A percentile compares a stretch with the other conserved stretches of the same genome.
Evolutionary conservation across 345 rosid genomes (phyloP).

Genomic region (Moricandia arvensis): DNA sequence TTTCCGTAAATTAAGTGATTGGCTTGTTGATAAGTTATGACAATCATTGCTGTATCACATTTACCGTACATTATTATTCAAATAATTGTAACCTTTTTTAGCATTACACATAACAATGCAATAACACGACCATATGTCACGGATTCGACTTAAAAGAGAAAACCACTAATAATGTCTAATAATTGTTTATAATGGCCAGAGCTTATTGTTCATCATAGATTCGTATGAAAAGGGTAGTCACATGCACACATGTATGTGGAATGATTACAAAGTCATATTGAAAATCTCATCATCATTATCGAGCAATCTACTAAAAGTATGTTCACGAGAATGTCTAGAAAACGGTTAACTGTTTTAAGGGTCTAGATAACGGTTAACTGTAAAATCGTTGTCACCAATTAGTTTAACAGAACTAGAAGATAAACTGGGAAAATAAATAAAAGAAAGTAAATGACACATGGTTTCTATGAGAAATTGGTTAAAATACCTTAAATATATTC

Average conservation of each 20-base stretch:
- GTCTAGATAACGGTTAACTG: background rate
- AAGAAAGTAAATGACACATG: background rate
- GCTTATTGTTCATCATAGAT: slow-evolving; percentile 23
- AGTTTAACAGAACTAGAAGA: background rate
- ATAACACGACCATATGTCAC: slow-evolving; percentile 20
- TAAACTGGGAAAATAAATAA: too few species aligned
- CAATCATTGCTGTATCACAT: slow-evolving; percentile 30
- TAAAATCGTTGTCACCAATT: too few species aligned
- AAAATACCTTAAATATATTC: too few species aligned
- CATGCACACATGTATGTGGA: slow-evolving; percentile 34
- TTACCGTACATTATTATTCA: slow-evolving; percentile 22
- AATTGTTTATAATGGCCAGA: slow-evolving; percentile 27
- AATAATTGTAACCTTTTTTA: slow-evolving; percentile 24
- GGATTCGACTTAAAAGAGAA: slow-evolving; percentile 16
- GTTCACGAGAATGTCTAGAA: background rate
- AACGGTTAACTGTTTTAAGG: slow-evolving; percentile 1
- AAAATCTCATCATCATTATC: slow-evolving; percentile 17
- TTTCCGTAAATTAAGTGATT: slow-evolving; percentile 33
- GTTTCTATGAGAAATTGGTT: background rate
- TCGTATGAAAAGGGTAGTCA: slow-evolving; percentile 32
- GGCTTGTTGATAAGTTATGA: slow-evolving; percentile 15
- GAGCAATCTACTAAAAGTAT: background rate
- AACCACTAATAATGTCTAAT: slow-evolving; percentile 1
- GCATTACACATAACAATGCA: slow-evolving; percentile 16
- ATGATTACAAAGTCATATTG: slow-evolving; percentile 21